Evolutionary conservation across 208 protist species (phyloP).

Genomic region (Kentomonas sorsogonicus): DNA sequence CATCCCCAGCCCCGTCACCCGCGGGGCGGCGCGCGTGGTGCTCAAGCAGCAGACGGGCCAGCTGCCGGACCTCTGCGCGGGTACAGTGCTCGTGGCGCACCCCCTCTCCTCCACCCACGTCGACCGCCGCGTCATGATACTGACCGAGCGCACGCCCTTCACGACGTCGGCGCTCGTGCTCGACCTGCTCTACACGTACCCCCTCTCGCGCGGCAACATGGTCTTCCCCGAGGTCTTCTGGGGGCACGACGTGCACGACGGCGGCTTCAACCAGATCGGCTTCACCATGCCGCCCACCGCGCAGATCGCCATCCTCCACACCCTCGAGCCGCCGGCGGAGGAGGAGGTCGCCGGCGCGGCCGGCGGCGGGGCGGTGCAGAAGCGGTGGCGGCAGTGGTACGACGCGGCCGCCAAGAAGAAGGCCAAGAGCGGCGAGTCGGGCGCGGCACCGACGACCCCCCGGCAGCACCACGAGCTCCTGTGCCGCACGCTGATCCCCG

Average conservation of each 20-base stretch:
- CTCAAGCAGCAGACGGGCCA: conserved; percentile 23
- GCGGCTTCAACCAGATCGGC: conserved; percentile 75
- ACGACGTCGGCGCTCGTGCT: conserved; percentile 69
- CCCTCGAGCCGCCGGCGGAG: conserved; percentile 60
- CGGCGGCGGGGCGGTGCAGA: conserved; percentile 7
- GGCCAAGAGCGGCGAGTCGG: no score
- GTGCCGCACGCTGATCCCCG: conserved; percentile 57
- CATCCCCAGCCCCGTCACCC: conserved; percentile 29
- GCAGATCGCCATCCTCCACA: conserved; percentile 76
- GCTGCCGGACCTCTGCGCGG: conserved; percentile 44
- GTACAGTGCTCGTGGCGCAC: conserved; percentile 72
- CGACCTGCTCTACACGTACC: conserved; percentile 74
- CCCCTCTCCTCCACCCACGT: conserved; percentile 76
- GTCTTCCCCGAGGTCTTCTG: conserved; percentile 91
- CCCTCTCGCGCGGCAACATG: conserved; percentile 68
- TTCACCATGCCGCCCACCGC: conserved; percentile 86
- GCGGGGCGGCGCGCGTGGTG: conserved; percentile 42
- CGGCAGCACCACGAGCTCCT: conserved; percentile 38
- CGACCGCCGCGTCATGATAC: conserved; percentile 75
- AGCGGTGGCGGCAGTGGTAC: conserved; percentile 57
- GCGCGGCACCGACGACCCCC: neutral
- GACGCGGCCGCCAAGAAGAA: conserved; percentile 21
- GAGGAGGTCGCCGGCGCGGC: neutral
- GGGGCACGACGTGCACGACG: conserved; percentile 83
- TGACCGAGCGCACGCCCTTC: conserved; percentile 59